A percentile compares a stretch with the other conserved stretches of the same genome.
Conservation (phyloP, 768 basidiomycete species). For the Pulveroboletus ravenelii region DNA sequence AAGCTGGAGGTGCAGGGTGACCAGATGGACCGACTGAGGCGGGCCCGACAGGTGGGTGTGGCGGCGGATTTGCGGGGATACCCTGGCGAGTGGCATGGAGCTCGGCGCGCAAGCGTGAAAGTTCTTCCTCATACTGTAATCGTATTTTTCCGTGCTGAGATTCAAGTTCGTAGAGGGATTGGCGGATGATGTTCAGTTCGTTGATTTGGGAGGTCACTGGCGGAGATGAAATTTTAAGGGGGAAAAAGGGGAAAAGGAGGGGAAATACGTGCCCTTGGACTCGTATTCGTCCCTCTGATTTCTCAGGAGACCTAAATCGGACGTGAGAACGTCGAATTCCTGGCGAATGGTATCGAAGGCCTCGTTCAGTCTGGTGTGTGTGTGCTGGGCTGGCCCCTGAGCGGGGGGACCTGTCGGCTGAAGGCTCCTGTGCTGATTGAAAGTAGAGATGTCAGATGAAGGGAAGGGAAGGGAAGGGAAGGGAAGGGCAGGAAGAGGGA, state of each 20-base stretch:
- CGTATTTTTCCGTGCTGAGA: conserved; percentile 81
- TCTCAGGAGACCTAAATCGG: conserved; percentile 64
- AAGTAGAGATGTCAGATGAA: conserved; percentile 15
- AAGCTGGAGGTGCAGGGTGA: conserved; percentile 29
- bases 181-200: conserved; percentile 86
- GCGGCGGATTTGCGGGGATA: conserved; percentile 31
- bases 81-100: conserved; percentile 49
- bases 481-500: neutral
- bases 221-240: conserved; percentile 7
- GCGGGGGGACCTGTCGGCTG: conserved; percentile 48
- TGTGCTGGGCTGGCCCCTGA: conserved; percentile 38
- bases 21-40: conserved; percentile 32
- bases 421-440: conserved; percentile 46
- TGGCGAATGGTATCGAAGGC: conserved; percentile 75
- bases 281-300: conserved; percentile 88
- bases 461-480: neutral
- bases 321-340: conserved; percentile 75
- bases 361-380: conserved; percentile 57
- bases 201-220: conserved; percentile 78
- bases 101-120: conserved; percentile 66
- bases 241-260: neutral
- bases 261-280: conserved; percentile 56
- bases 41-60: conserved; percentile 33
- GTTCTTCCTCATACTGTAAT: conserved; percentile 82
- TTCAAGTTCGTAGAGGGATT: conserved; percentile 90